A percentile compares a stretch with the other conserved stretches of the same genome.
These are phyloP conservation scores for Huntiella decipiens DNA, from an alignment of 2,329 filamentous ascomycete genomes.

Conservation along the genomic window DNA sequence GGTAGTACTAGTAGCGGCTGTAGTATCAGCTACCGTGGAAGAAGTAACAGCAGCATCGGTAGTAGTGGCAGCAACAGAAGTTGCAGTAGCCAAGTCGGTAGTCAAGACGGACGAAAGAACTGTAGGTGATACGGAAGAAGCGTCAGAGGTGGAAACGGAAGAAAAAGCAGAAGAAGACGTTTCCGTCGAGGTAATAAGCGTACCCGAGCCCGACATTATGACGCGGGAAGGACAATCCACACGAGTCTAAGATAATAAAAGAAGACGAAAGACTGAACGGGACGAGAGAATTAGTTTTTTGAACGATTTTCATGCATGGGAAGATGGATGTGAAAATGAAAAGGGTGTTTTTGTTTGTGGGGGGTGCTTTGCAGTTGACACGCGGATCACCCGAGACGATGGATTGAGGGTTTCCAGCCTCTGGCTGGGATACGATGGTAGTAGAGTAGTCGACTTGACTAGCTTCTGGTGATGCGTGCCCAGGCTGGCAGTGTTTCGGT, in stretches of 20 bases:
- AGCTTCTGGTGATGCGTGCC: no score
- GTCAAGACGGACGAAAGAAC: not conserved
- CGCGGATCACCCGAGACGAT: not conserved
- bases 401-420: not conserved
- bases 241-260: not conserved
- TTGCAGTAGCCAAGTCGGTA: not conserved
- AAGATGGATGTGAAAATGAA: not conserved
- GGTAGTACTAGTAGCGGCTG: constrained; percentile 13
- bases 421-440: not conserved
- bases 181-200: no score
- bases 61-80: constrained; percentile 7
- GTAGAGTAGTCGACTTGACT: not conserved
- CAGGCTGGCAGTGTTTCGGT: constrained; percentile 2
- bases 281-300: not conserved
- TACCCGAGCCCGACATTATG: no score
- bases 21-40: constrained; percentile 13
- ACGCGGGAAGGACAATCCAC: no score
- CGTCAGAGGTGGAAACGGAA: not conserved
- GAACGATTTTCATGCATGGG: not conserved
- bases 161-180: not conserved
- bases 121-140: not conserved
- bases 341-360: not conserved
- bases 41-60: constrained; percentile 2
- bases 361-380: no score
- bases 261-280: not conserved